Evolutionary conservation across 768 basidiomycete genomes (phyloP), one percentile per base, ranked within the genome.

Genomic region (Sporobolomyces roseus): DNA sequence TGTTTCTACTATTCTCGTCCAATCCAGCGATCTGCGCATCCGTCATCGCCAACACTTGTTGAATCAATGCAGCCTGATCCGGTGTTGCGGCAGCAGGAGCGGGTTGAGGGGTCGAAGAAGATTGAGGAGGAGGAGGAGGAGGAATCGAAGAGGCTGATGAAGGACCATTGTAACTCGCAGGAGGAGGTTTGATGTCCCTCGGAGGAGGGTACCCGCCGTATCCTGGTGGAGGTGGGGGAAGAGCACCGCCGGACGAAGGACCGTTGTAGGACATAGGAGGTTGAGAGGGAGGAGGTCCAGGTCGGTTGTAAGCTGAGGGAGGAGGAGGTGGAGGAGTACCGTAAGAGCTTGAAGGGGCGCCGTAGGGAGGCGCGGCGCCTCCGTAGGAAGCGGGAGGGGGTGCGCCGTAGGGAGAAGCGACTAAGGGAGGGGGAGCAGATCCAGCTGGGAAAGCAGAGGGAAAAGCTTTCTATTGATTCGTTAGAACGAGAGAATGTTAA

Each of bases 1-100:
- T 87, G 0, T 84, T 83, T 38, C 88, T 83, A 74, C 94, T 91
- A 2, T 83, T 82, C 7, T 89, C 87, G 33, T 91, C 89, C 55
- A 96, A 80, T 12, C 84, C 84, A 53, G 86, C 86, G 70, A 97
- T 89, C 78, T 94, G 91, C 51, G 89, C 91, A 52, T 82, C 86
- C 1, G 88, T 87, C 76, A 97, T 78, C 68, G 82, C 84, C 36
- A 97, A 80, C 0, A 97, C 92, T 80, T 93, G 91, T 79, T 91
- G 83, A 61, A 96, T 77, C 86, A 94, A 89, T 10, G 38, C 50
- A 19, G 65, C 65, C 41, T 66, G 65, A 30, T 66, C 65, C 1
- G 65, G 45, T 36, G 48, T 62, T 3, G 49, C 61, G n/a, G n/a
- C n/a, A n/a, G n/a, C n/a, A n/a, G n/a, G n/a, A 51, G 13, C 45